Conservation (phyloP, 768 basidiomycete genomes). For the Psilocybe subaeruginosa region DNA sequence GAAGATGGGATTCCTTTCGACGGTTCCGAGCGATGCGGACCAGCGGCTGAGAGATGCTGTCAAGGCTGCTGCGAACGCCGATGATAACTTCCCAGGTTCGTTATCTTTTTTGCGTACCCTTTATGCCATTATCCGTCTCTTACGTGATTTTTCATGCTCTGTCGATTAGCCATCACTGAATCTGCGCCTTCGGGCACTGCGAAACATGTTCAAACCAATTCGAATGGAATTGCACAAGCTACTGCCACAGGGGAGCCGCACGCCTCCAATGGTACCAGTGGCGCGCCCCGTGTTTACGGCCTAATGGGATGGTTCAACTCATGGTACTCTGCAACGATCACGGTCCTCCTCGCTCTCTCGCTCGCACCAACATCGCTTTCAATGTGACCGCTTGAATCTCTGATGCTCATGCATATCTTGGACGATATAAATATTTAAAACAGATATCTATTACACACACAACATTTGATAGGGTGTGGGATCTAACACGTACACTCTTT, state of each 20-base stretch:
- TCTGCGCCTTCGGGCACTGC: conserved; percentile 41
- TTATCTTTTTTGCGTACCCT: not conserved
- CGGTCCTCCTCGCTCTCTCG: not conserved
- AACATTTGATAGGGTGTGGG: not conserved
- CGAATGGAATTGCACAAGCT: conserved; percentile 26
- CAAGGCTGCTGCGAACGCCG: conserved; percentile 27
- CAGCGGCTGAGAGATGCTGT: conserved; percentile 34
- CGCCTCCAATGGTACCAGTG: not conserved
- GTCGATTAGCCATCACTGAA: conserved; percentile 37
- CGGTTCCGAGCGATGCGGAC: conserved; percentile 60
- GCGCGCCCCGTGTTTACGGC: not conserved
- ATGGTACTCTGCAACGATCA: not conserved
- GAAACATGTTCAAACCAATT: conserved; percentile 21
- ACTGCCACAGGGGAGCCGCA: conserved; percentile 11
- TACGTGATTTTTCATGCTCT: conserved; percentile 1
- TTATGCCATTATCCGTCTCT: not conserved
- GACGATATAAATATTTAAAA: not conserved
- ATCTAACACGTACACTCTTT: not conserved
- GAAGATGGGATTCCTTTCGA: conserved; percentile 72
- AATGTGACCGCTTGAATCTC: not conserved
- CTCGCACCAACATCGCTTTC: not conserved
- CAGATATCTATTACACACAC: not conserved
- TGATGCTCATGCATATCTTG: not conserved
- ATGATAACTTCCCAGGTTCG: conserved; percentile 39
- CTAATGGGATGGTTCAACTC: not conserved